Evolutionary conservation across 2,329 filamentous ascomycete genomes (phyloP).

Genomic region (Ophiostoma sp.): DNA sequence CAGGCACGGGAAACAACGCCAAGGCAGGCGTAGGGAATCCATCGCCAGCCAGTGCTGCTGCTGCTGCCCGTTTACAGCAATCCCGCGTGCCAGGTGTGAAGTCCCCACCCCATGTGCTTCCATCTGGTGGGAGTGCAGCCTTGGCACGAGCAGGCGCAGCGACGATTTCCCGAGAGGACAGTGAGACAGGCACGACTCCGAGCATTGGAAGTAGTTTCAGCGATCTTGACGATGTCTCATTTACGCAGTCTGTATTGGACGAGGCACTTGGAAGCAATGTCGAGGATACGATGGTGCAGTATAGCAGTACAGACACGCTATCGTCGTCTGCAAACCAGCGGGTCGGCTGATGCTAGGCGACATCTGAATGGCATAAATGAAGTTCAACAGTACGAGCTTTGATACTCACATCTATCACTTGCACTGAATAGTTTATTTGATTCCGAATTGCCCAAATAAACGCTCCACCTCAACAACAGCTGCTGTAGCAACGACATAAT

Average conservation of each 20-base stretch:
- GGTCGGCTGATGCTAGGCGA: background rate
- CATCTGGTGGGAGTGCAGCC: constrained; percentile 47
- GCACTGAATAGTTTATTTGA: background rate
- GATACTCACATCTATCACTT: background rate
- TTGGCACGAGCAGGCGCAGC: constrained; percentile 28
- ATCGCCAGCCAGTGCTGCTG: constrained; percentile 31
- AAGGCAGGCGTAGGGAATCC: constrained; percentile 20
- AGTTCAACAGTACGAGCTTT: background rate
- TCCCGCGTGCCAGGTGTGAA: constrained; percentile 30
- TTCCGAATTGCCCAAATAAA: background rate
- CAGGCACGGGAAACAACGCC: background rate
- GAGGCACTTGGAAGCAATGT: constrained; percentile 28
- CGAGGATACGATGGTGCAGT: constrained; percentile 22
- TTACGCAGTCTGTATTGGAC: constrained; percentile 29
- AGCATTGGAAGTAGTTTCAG: constrained; percentile 85
- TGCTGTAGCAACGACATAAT: background rate
- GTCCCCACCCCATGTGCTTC: constrained; percentile 52
- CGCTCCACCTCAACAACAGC: background rate
- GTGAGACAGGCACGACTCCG: constrained; percentile 58
- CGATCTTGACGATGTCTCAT: constrained; percentile 57
- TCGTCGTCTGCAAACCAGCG: constrained; percentile 19
- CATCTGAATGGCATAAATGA: background rate
- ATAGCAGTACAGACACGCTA: constrained; percentile 19
- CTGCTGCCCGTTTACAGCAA: constrained; percentile 21
- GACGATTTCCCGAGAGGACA: constrained; percentile 49